phyloP scores from a whole-genome alignment of 2,329 filamentous ascomycete species.

The Talaromyces sp. region DNA sequence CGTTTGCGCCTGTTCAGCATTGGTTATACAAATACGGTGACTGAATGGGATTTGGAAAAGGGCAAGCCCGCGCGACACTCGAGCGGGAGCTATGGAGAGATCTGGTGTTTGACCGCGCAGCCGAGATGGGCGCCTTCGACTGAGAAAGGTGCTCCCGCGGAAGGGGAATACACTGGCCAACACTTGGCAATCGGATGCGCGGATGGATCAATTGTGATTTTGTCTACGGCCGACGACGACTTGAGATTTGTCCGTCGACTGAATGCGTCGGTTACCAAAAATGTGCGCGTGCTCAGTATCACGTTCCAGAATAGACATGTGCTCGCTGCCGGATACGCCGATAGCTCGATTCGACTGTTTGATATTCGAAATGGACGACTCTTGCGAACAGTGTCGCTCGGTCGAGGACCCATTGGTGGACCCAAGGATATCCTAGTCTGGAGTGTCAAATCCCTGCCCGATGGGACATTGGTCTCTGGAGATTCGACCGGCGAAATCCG shows the following conservation, averaged over 20 bases:
- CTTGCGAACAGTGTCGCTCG: conserved; percentile 78
- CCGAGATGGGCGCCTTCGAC: conserved; percentile 51
- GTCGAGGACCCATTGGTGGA: conserved; percentile 70
- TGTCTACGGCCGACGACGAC: conserved; percentile 81
- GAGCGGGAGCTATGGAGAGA: conserved; percentile 88
- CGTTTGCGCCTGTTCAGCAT: conserved; percentile 90
- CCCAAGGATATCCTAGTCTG: conserved; percentile 86
- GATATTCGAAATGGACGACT: conserved; percentile 75
- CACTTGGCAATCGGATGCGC: conserved; percentile 85
- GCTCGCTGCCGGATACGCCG: conserved; percentile 88
- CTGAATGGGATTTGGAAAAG: conserved; percentile 87
- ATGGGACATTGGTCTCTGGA: conserved; percentile 87
- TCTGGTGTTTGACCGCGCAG: conserved; percentile 93
- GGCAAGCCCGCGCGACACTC: conserved; percentile 75
- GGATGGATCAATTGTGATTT: conserved; percentile 81
- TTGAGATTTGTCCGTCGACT: conserved; percentile 75
- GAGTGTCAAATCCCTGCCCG: conserved; percentile 82
- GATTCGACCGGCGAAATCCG: conserved; percentile 92
- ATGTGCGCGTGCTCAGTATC: conserved; percentile 84
- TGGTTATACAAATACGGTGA: conserved; percentile 85
- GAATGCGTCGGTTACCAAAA: conserved; percentile 69
- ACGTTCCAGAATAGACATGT: conserved; percentile 80
- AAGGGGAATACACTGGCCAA: conserved; percentile 46
- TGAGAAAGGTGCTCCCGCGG: conserved; percentile 35
- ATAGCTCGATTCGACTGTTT: conserved; percentile 89